Conservation (phyloP, 306 rosid genomes). For the Cyclanthera cordifolia region DNA sequence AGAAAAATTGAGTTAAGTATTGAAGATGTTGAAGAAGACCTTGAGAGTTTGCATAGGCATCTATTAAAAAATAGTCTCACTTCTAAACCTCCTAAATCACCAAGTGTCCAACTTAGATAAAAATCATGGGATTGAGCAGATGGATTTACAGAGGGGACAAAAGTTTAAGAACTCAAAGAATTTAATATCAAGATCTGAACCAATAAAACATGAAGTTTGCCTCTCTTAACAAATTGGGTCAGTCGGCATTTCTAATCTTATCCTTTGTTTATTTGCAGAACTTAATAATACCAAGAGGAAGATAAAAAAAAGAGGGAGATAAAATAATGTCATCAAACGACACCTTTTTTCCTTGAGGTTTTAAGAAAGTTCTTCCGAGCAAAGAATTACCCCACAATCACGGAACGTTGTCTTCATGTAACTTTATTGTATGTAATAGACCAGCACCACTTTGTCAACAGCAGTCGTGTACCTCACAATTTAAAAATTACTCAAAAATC, state of each 20-base stretch:
- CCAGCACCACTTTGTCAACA: constrained; percentile 6
- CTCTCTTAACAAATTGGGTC: not conserved
- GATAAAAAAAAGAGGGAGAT: not conserved
- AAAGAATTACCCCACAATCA: not conserved
- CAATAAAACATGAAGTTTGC: not conserved
- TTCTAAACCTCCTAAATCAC: constrained; percentile 26
- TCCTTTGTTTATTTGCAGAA: not conserved
- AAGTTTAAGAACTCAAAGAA: not conserved
- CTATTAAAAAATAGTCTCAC: constrained; percentile 25
- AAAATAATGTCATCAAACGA: not conserved
- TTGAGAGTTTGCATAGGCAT: constrained; percentile 16
- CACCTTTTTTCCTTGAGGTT: not conserved
- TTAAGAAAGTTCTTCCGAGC: not conserved
- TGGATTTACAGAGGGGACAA: not conserved
- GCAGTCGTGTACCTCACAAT: constrained; percentile 7
- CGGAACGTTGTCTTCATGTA: not conserved
- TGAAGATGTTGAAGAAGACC: constrained; percentile 19
- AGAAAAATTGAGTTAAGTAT: constrained; percentile 8
- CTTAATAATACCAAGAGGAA: not conserved
- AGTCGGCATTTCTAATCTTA: not conserved
- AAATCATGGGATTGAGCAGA: not conserved
- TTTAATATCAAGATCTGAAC: not conserved
- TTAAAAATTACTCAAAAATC: not conserved
- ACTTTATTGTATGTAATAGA: not conserved
- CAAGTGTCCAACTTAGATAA: constrained; percentile 1